Percentiles rank a stretch among this genome's conserved stretches.
Evolutionary conservation across 306 rosid species (phyloP).

Genomic region (Alnus rubra): DNA sequence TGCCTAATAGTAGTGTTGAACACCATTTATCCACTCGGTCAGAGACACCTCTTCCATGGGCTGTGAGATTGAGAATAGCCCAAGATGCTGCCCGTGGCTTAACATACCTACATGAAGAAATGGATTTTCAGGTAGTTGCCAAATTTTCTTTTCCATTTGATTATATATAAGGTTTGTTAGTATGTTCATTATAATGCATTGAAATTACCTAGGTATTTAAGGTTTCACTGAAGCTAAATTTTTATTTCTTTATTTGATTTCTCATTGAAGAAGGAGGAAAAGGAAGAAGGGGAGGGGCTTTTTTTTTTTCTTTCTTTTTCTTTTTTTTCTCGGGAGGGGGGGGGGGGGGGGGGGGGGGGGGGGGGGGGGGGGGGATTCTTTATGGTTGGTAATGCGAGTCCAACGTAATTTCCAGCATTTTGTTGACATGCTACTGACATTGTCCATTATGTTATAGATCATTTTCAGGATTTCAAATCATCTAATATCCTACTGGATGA

Average conservation of each 20-base stretch:
- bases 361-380: no score
- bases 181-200: constrained; percentile 5
- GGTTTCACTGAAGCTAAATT: constrained; percentile 10
- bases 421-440: constrained; percentile 28
- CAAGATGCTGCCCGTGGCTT: constrained; percentile 94
- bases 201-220: neutral
- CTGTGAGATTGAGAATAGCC: constrained; percentile 77
- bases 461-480: constrained; percentile 97
- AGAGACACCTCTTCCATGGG: constrained; percentile 73
- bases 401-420: constrained; percentile 23
- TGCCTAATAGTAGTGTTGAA: constrained; percentile 85
- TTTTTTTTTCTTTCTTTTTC: no score
- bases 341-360: no score
- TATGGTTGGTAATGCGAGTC: neutral
- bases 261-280: constrained; percentile 8
- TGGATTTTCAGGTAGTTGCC: constrained; percentile 81
- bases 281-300: neutral
- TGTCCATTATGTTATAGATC: constrained; percentile 47
- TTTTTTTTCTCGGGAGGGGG: no score
- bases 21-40: constrained; percentile 69
- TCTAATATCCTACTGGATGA: constrained; percentile 93
- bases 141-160: constrained; percentile 11
- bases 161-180: constrained; percentile 11
- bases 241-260: constrained; percentile 15
- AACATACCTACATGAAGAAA: constrained; percentile 80